phyloP scores from a whole-genome alignment of 345 rosid species.

The Carallia brachiata region DNA sequence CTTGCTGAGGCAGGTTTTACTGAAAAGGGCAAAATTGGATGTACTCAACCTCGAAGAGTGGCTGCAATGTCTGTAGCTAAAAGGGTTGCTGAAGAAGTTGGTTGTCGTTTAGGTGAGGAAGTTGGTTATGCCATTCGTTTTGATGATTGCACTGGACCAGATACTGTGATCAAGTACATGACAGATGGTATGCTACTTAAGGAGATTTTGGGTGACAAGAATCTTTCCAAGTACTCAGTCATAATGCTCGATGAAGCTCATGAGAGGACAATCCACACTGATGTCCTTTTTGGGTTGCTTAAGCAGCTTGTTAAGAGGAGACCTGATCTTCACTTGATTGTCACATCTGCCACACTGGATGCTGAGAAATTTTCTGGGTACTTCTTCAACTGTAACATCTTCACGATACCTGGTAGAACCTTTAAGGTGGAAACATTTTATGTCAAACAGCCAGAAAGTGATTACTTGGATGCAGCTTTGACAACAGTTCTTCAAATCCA shows the following conservation, averaged over 20 bases:
- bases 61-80: constrained; percentile 89
- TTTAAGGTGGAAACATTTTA: constrained; percentile 78
- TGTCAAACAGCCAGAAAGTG: constrained; percentile 82
- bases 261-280: constrained; percentile 71
- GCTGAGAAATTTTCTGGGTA: constrained; percentile 82
- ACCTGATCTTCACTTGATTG: constrained; percentile 65
- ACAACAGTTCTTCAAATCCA: constrained; percentile 75
- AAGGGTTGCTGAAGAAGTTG: constrained; percentile 92
- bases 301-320: constrained; percentile 66
- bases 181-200: constrained; percentile 80
- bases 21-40: constrained; percentile 69
- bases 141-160: constrained; percentile 85
- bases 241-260: constrained; percentile 83
- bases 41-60: constrained; percentile 87
- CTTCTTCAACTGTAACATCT: constrained; percentile 75
- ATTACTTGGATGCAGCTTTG: constrained; percentile 75
- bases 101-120: constrained; percentile 80
- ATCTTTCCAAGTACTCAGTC: constrained; percentile 60
- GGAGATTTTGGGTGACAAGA: constrained; percentile 62
- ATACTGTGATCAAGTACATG: constrained; percentile 83
- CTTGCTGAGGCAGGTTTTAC: constrained; percentile 82
- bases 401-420: constrained; percentile 83
- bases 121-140: constrained; percentile 84
- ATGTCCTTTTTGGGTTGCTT: constrained; percentile 69
- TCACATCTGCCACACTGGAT: constrained; percentile 81